These are phyloP conservation scores for Tinospora cordifolia DNA, from an alignment of 164 flowering plant genomes.

Conservation along the genomic window DNA sequence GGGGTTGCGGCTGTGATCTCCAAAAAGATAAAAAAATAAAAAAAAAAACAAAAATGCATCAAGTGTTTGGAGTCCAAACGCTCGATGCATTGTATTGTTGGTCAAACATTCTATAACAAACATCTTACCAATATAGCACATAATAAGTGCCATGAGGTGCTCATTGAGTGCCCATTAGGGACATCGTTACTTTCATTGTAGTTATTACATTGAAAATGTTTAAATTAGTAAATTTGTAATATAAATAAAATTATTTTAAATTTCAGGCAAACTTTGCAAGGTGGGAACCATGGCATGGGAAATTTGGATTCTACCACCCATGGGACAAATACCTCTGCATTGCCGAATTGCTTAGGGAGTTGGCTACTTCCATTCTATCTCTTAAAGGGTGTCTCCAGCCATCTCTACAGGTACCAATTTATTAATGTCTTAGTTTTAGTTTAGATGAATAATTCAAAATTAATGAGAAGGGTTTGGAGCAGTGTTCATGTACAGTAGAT, in stretches of 20 bases:
- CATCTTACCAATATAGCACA: no score
- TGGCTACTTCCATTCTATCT: slow-evolving; percentile 40
- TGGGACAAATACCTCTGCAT: slow-evolving; percentile 60
- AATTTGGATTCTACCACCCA: slow-evolving; percentile 54
- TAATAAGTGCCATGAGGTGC: no score
- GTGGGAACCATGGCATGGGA: slow-evolving; percentile 97
- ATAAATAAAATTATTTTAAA: neutral
- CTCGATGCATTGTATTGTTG: no score
- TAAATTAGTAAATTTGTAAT: neutral
- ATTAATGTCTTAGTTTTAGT: neutral
- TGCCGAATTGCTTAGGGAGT: slow-evolving; percentile 56
- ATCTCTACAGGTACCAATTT: slow-evolving; percentile 37
- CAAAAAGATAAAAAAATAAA: no score
- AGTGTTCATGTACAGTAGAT: no score
- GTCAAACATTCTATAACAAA: no score
- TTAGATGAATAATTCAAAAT: neutral
- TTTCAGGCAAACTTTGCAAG: slow-evolving; percentile 71
- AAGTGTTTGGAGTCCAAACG: no score
- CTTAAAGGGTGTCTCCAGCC: slow-evolving; percentile 43
- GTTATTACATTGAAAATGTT: neutral
- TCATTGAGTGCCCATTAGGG: no score
- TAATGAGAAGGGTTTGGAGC: no score
- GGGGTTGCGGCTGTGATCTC: no score
- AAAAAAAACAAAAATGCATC: no score
- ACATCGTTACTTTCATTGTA: no score